Conservation (phyloP, 2,329 filamentous ascomycete species). For the Aureobasidium uvarum region DNA sequence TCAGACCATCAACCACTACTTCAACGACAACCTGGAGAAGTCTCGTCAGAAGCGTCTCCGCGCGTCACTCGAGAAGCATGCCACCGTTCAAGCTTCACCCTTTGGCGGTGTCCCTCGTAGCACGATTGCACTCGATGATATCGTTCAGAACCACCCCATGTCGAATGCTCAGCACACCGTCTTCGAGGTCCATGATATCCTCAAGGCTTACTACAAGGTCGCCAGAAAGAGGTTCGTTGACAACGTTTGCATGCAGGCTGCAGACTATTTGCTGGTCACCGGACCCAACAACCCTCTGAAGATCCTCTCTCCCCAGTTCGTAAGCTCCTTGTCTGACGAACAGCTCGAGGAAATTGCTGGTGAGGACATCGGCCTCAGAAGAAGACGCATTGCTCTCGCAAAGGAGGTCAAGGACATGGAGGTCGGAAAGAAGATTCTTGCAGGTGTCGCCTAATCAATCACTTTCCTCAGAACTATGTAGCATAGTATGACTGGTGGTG, state of each 20-base stretch:
- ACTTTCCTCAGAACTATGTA: too few species aligned
- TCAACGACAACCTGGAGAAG: slow-evolving; percentile 49
- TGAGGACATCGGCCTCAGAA: slow-evolving; percentile 50
- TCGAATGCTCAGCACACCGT: slow-evolving; percentile 44
- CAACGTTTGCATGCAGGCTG: slow-evolving; percentile 58
- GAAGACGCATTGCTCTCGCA: slow-evolving; percentile 46
- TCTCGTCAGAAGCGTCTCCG: slow-evolving; percentile 31
- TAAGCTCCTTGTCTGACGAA: slow-evolving; percentile 49
- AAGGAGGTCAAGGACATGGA: slow-evolving; percentile 46
- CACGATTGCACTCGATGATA: slow-evolving; percentile 32
- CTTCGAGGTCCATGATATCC: slow-evolving; percentile 59
- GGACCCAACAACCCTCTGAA: slow-evolving; percentile 53
- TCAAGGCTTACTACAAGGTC: slow-evolving; percentile 62
- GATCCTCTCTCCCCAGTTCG: slow-evolving; percentile 53
- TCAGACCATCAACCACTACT: slow-evolving; percentile 55
- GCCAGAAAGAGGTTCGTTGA: slow-evolving; percentile 63
- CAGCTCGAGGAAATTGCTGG: slow-evolving; percentile 59
- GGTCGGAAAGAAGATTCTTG: slow-evolving; percentile 24
- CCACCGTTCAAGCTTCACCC: slow-evolving; percentile 6
- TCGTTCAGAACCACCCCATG: slow-evolving; percentile 33
- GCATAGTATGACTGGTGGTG: too few species aligned
- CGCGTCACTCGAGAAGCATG: slow-evolving; percentile 27
- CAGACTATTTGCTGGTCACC: slow-evolving; percentile 55
- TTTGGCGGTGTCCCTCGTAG: not conserved
- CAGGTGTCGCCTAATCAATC: not conserved